Conservation (phyloP, 257 asterid genomes). For the Nyctanthes arbortristis region DNA sequence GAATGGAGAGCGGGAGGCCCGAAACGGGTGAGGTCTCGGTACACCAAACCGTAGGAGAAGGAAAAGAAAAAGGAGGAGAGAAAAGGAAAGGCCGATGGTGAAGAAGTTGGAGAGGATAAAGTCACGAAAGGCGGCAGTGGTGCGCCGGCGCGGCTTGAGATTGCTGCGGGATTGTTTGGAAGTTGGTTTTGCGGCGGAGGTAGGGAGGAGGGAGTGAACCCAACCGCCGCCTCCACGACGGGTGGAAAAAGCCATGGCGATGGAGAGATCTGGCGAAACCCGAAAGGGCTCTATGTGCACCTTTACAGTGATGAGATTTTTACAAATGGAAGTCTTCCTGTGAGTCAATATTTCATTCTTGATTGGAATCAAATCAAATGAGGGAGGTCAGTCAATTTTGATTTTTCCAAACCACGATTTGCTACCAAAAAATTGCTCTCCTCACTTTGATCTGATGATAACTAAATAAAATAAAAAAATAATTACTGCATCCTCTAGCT, state of each 20-base stretch:
- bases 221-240: conserved; percentile 87
- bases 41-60: conserved; percentile 64
- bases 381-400: not conserved
- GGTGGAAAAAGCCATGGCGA: conserved; percentile 76
- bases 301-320: not conserved
- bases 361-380: too few relatives aligned
- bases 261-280: conserved; percentile 13
- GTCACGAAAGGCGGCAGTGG: conserved; percentile 56
- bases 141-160: conserved; percentile 59
- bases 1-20: conserved; percentile 41
- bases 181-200: conserved; percentile 40
- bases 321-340: not conserved
- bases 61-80: conserved; percentile 59
- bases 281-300: not conserved
- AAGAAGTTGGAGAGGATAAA: conserved; percentile 74
- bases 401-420: not conserved
- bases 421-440: not conserved
- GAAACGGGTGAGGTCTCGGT: conserved; percentile 62
- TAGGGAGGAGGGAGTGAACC: conserved; percentile 72
- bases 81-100: conserved; percentile 71
- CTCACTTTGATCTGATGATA: too few relatives aligned
- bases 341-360: not conserved
- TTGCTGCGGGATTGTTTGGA: conserved; percentile 49
- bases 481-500: too few relatives aligned
- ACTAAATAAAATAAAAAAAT: too few relatives aligned